phyloP scores from a whole-genome alignment of 108 stramenopile species.

The Skeletonema menzelii region DNA sequence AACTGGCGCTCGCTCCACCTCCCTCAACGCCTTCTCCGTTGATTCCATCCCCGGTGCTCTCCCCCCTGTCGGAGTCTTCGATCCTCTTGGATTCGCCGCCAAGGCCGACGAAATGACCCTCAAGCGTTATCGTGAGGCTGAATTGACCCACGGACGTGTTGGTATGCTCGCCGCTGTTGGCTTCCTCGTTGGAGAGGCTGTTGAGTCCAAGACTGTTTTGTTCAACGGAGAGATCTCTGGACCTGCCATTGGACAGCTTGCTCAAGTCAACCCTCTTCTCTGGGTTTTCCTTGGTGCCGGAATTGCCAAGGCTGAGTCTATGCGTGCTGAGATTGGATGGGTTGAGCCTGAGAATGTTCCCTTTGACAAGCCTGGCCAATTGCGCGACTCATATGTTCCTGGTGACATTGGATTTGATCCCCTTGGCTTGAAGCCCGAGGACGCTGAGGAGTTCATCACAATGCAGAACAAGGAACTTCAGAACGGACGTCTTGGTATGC shows the following conservation, averaged over 20 bases:
- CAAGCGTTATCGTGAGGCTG: slow-evolving; percentile 66
- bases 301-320: slow-evolving; percentile 54
- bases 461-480: slow-evolving; percentile 90
- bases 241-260: slow-evolving; percentile 53
- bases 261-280: slow-evolving; percentile 26
- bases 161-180: slow-evolving; percentile 52
- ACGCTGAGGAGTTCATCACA: slow-evolving; percentile 54
- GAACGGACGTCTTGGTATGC: slow-evolving; percentile 86
- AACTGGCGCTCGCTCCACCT: slow-evolving; percentile 1
- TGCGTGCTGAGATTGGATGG: slow-evolving; percentile 48
- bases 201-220: slow-evolving; percentile 64
- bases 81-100: slow-evolving; percentile 65
- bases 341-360: slow-evolving; percentile 40
- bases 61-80: slow-evolving; percentile 58
- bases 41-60: slow-evolving; percentile 49
- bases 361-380: slow-evolving; percentile 51
- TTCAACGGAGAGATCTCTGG: slow-evolving; percentile 59
- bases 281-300: slow-evolving; percentile 4
- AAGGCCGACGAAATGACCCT: slow-evolving; percentile 54
- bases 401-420: slow-evolving; percentile 87
- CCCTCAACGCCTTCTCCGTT: slow-evolving; percentile 12
- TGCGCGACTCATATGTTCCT: slow-evolving; percentile 67
- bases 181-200: slow-evolving; percentile 68
- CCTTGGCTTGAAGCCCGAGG: slow-evolving; percentile 70
- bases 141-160: slow-evolving; percentile 70